Base-by-base conservation (phyloP, 2,329 filamentous ascomycete species). In the Fusarium sp. region DNA sequence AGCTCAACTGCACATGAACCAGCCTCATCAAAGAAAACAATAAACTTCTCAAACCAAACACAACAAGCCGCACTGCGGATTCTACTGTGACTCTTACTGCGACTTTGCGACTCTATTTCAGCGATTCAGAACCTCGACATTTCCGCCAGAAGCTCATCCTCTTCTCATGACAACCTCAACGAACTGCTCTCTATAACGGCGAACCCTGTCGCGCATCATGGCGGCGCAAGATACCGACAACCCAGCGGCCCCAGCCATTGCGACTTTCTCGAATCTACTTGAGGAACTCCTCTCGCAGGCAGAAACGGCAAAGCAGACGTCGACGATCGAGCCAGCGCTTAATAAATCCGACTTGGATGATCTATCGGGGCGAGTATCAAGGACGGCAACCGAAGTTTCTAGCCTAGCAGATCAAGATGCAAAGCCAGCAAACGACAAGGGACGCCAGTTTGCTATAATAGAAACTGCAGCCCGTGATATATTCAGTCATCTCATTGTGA, bases 381-480 rank as follows among this genome's bases (percentile, higher is more conserved):
- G 72, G n/a, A 76, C 74, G 41, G 53, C 76, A 38, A 56, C 64
- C 65, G 60, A 73, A 65, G 61, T 64, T 31, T 59, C 48, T 7
- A 34, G 73, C 62, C 22, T 69, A 12, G 72, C 74, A 29, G 67
- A 65, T 12, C 71, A 75, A 25, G 57, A 68, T 8, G 70, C 70
- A 56, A 74, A 75, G n/a, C 41, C 72, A 7, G 77, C 79, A 35
- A 81, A 81, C 65, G 80, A 70, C 13, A 80, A 75, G 55, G 65
- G 67, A 3, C 84, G 84, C 40, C 87, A 88, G 65, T 88, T 87
- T 73, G 87, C 89, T 31, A 84, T 91, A 22, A 86, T 97, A 42
- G 95, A 98, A 76, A 93, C 90, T 15, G 93, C 92, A 10, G 91
- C 90, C 46, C 88, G 92, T 70, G 87, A 90, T 68, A 85, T 91